Base-by-base conservation (phyloP, 1,139 yeast species). In the Debaryomyces robertsiae region DNA sequence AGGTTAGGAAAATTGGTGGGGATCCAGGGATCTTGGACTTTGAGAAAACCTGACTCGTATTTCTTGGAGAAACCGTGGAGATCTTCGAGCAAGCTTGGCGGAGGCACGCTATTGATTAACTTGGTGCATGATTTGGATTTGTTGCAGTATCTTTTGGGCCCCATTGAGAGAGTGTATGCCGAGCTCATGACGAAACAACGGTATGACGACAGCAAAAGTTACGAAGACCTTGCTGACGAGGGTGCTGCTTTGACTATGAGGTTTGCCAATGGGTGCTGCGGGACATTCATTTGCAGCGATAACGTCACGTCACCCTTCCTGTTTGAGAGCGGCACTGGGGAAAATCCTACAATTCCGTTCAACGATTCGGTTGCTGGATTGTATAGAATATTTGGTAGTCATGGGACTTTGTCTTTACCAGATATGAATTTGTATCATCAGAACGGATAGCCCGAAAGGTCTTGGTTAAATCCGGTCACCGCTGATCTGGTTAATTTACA, bases 251-350 rank as follows among this genome's bases (percentile, higher is more conserved):
- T 70, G 32, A 69, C 73, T 9, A 42, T 70, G 7, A 55, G 61
- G 17, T 70, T 70, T 46, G 65, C 61, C 25, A 61, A 55, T 45
- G 76, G 75, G 2, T 57, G 64, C 34, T 59, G 69, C 34, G 76
- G 75, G 1, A 69, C 75, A 2, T 70, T 70, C 46, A 52, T 70
- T 29, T 69, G 75, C 45, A 58, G 71, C 7, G 76, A 70, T 46
- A 69, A 68, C 45, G 72, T 67, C 11, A 60, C 67, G 2, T 67
- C 73, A 1, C 75, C 75, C 6, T 69, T 66, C 43, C 67, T 63
- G 53, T 69, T 69, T 44, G 75, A 70, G 50, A 55, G 58, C 4
- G 70, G 71, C 4, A 70, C 75, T 0, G 75, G 75, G 10, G 75
- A 70, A 49, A 70, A 70, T 44, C 75, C 75, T 3, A 61, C 61